phyloP scores from a whole-genome alignment of 441 rosid species.

The Populus trichocarpa region DNA sequence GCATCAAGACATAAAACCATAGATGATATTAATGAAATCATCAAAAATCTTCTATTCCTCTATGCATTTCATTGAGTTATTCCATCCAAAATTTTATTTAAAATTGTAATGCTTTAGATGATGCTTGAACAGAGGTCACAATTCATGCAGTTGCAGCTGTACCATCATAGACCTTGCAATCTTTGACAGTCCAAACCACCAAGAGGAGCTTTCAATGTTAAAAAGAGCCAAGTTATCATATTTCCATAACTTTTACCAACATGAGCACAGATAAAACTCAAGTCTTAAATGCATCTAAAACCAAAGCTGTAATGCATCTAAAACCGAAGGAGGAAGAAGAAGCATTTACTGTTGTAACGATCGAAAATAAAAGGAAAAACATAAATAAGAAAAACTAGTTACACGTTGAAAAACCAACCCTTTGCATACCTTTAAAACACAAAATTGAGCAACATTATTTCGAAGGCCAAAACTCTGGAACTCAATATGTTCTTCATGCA shows the following conservation, averaged over 20 bases:
- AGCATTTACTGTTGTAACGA: background rate
- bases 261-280: background rate
- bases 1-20: background rate
- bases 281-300: background rate
- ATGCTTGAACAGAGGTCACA: background rate
- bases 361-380: too few species aligned
- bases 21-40: background rate
- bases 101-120: background rate
- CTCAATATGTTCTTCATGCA: slow-evolving; percentile 79
- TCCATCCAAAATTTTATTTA: background rate
- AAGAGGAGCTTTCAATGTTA: background rate
- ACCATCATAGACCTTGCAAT: background rate
- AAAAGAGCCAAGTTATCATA: background rate
- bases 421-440: slow-evolving; percentile 73
- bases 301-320: background rate
- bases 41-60: background rate
- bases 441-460: slow-evolving; percentile 91
- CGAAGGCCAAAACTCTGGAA: slow-evolving; percentile 82
- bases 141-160: too few species aligned
- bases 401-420: background rate
- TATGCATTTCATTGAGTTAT: background rate
- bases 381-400: background rate
- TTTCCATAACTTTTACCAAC: background rate
- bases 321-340: background rate
- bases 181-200: background rate